Evolutionary conservation across 2,329 filamentous ascomycete species (phyloP), one percentile per base, ranked within the genome.

Genomic region (Monilinia polystroma): DNA sequence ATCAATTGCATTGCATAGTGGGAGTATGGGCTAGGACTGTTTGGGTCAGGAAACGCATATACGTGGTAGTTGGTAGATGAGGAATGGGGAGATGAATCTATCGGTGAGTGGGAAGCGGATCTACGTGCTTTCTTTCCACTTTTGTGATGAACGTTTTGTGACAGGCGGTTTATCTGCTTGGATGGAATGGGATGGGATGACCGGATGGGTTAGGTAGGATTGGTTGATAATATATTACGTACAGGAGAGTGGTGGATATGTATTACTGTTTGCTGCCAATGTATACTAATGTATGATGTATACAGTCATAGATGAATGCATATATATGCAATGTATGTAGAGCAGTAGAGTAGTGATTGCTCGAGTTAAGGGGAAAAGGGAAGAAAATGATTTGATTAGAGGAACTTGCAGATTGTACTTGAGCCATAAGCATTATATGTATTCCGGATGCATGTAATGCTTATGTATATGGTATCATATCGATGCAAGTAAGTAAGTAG

Each of bases 41-140:
- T 23, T 49, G 20, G 45, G 57, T 20, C 29, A 49, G n/a, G 43
- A 59, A 57, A 41, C 32, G 32, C 20, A 16, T 11, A 59, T 59
- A 49, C 57, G 57, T 59, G 43, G 57, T 49, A 59, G 43, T 43
- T 59, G 57, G 43, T 35, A 49, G 43, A 35, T 51, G 43, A 60
- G 1, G 20, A 29, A 23, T 35, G 43, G n/a, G 8, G 2, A 23
- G 32, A 41, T 56, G 11, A 43, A 38, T 38, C 8, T 52, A 16
- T 60, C 10, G 58, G 45, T 60, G 57, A 49, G 26, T 18, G 57
- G 57, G 43, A 60, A 35, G 43, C 43, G 43, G 47, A n/a, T 23
- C 57, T 45, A 41, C 26, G 7, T 32, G 41, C 29, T 35, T 43
- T 51, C 35, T 29, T 32, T n/a, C 45, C 45, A 49, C 49, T 26